Percentiles rank a stretch among this genome's conserved stretches.
phyloP scores from a whole-genome alignment of 2,329 filamentous ascomycete genomes.

The Cytospora chrysosperma region DNA sequence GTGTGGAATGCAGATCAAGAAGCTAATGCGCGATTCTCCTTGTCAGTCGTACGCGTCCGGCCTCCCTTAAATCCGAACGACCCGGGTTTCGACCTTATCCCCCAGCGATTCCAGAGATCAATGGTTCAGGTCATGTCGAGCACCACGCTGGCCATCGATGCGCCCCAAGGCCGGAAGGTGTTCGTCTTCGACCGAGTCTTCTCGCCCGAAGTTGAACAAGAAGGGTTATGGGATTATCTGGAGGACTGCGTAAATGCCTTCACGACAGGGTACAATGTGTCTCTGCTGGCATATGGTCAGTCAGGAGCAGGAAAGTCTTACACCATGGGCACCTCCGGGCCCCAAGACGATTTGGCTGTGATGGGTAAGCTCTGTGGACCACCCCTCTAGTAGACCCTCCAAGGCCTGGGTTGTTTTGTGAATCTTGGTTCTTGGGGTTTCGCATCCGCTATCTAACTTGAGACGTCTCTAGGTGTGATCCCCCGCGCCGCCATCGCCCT shows the following conservation, averaged over 20 bases:
- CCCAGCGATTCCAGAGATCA: conserved; percentile 88
- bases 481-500: conserved; percentile 82
- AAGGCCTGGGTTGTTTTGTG: neutral
- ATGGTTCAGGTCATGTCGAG: conserved; percentile 88
- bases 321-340: conserved; percentile 95
- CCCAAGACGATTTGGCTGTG: conserved; percentile 65
- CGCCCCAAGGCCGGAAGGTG: conserved; percentile 86
- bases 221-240: conserved; percentile 92
- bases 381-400: neutral
- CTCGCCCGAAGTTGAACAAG: conserved; percentile 75
- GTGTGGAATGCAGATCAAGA: conserved; percentile 1
- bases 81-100: conserved; percentile 91
- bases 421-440: neutral
- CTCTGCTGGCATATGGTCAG: conserved; percentile 92
- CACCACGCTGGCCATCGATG: conserved; percentile 84
- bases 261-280: conserved; percentile 96
- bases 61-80: conserved; percentile 80
- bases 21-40: conserved; percentile 19
- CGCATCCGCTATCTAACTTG: conserved; percentile 21
- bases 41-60: conserved; percentile 85
- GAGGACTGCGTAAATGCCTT: conserved; percentile 88
- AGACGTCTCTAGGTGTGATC: conserved; percentile 70
- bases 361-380: conserved; percentile 67
- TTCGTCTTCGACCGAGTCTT: conserved; percentile 98
- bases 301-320: conserved; percentile 98